Evolutionary conservation across 495 filamentous ascomycete genomes (phyloP), one percentile per base, ranked within the genome.

Genomic region (Ascobolus immersus): DNA sequence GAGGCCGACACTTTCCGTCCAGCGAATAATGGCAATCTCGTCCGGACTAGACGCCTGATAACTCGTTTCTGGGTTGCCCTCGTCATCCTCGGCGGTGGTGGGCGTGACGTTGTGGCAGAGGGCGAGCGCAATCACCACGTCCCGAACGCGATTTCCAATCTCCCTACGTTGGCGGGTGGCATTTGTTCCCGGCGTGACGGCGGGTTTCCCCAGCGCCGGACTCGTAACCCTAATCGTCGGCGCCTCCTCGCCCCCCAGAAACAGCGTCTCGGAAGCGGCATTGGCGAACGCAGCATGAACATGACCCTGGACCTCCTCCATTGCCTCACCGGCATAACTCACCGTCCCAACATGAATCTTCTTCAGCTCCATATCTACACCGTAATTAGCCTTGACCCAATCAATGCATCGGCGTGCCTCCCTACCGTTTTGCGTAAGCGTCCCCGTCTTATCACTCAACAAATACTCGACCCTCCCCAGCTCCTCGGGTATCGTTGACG

Each of bases 321-420:
- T 94, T 2, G 86, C 82, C 50, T 99, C 89, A 41, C 84, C 86
- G 15, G 81, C 89, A 46, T 94, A 99, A 0, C 82, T 92, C 2
- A 94, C 89, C 14, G 86, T 94, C 1, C 89, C 89, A 38, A 99
- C 79, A 44, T 94, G 89, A 18, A 94, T 82, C 53, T 94, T 99
- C 47, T 82, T 90, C 61, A 99, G 65, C 52, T 92, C 86, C 84
- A 94, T 94, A 43, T 93, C 78, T 31, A 31, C n/a, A 17, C 10
- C 10, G 28, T 29, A 23, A 21, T 23, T 27, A 15, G 5, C 12
- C 25, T 37, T 24, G 18, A 18, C 4, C 18, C 33, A 31, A n/a
- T n/a, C n/a, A 32, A 21, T 21, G 30, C 21, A 18, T 27, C 28
- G 19, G 21, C 11, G 33, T 8, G 24, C 33, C 45, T 42, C 44